Conservation (phyloP, 495 filamentous ascomycete genomes). For the Hypoxylon intermedium region DNA sequence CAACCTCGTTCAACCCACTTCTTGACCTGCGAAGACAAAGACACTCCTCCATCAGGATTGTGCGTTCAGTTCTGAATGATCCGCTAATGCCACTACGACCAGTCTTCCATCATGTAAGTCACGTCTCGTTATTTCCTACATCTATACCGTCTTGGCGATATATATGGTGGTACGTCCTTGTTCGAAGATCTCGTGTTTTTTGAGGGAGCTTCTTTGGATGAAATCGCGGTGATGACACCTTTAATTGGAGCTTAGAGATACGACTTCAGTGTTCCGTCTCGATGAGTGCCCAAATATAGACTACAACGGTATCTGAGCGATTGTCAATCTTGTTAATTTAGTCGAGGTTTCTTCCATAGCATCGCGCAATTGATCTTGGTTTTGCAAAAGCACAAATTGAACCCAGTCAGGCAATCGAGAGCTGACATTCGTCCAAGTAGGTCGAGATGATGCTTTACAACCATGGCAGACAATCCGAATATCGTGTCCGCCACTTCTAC, state of each 20-base stretch:
- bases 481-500: slow-evolving; percentile 27
- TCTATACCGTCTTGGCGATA: neutral
- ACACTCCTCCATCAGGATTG: neutral
- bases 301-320: slow-evolving; percentile 99
- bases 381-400: too few species aligned
- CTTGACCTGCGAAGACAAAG: slow-evolving; percentile 4
- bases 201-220: slow-evolving; percentile 1
- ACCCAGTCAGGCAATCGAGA: neutral
- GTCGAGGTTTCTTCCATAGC: neutral
- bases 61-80: slow-evolving; percentile 3
- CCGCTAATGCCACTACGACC: neutral
- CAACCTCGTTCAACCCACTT: neutral
- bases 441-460: slow-evolving; percentile 47
- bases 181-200: neutral
- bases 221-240: slow-evolving; percentile 66
- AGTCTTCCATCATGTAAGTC: slow-evolving; percentile 17
- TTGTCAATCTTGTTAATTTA: slow-evolving; percentile 27
- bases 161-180: neutral
- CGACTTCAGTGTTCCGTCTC: slow-evolving; percentile 64
- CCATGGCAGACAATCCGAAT: slow-evolving; percentile 51
- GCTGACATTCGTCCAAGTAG: slow-evolving; percentile 40
- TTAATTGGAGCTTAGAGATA: slow-evolving; percentile 67
- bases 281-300: slow-evolving; percentile 79
- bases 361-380: neutral
- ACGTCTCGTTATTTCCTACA: neutral